Base-by-base conservation (phyloP, 2,329 filamentous ascomycete species). In the Penicillium sp. region DNA sequence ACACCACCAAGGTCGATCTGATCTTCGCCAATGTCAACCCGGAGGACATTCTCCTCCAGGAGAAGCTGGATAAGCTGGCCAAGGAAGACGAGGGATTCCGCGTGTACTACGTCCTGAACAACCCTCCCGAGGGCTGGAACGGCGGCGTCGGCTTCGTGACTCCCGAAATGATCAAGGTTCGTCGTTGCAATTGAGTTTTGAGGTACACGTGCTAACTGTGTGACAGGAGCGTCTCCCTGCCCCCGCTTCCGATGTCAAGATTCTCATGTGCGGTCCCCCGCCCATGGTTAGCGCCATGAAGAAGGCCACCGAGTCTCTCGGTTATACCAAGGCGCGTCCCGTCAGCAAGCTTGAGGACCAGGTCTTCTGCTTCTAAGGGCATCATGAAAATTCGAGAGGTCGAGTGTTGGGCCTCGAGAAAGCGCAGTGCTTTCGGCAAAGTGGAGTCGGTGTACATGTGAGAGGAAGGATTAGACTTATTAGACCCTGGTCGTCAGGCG, bases 271-370 rank as follows among this genome's bases (percentile, higher is more conserved):
- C 70, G 94, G 94, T 49, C 94, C 94, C 52, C 94, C 94, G 51
- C 94, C 94, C 45, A 99, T 99, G 94, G 83, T 97, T 59, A 89
- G 88, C 66, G 92, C 91, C 46, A 87, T 97, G 80, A 99, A 99
- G 88, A 97, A 97, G 83, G 84, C 90, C 6, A 87, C 92, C 45
- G 90, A 95, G 76, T 81, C 84, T 57, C 81, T 97, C 18, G 94
- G 94, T 52, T 99, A 88, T 80, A 83, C 89, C 69, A 97, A 97
- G 82, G 89, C 94, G 38, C 85, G 86, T 55, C 90, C 92, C 40
- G 92, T 97, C 66, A 96, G 92, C 85, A 97, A 97, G 84, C 85
- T 97, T 48, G 89, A 92, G 71, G 94, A 99, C 74, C 94, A 97
- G 76, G 90, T 99, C 63, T 99, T 99, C 79, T 91, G 90, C 69